Percentiles rank a stretch among this genome's conserved stretches.
Evolutionary conservation across 148 eudicot genomes (phyloP).

Genomic region (Euryodendron excelsum): DNA sequence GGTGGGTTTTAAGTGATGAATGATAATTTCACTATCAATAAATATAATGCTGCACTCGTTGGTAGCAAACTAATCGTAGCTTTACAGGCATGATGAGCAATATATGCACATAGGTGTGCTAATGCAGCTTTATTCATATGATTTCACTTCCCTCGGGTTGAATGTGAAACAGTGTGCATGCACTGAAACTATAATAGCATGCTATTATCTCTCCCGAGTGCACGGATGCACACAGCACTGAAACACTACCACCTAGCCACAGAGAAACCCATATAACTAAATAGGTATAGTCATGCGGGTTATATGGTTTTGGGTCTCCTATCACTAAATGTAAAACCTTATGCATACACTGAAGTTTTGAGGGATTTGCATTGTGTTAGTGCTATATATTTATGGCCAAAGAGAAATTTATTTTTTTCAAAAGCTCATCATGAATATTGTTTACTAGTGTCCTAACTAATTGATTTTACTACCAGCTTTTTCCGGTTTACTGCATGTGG

Average conservation of each 20-base stretch:
- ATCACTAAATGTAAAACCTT: no score
- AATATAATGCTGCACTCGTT: not conserved
- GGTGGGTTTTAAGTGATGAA: constrained; percentile 68
- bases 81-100: not conserved
- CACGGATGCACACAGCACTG: no score
- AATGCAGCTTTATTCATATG: not conserved
- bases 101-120: no score
- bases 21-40: not conserved
- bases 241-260: no score
- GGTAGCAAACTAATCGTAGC: not conserved
- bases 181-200: no score
- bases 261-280: no score
- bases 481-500: constrained; percentile 55
- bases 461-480: constrained; percentile 36
- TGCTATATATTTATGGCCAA: not conserved
- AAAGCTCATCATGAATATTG: not conserved
- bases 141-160: not conserved
- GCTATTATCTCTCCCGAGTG: no score
- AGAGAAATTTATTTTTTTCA: not conserved
- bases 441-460: not conserved
- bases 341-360: no score
- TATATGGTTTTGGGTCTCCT: not conserved
- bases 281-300: no score
- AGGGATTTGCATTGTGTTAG: no score
- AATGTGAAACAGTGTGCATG: not conserved